Conservation (phyloP, 331 rosid genomes). For the Spiraea crenata region DNA sequence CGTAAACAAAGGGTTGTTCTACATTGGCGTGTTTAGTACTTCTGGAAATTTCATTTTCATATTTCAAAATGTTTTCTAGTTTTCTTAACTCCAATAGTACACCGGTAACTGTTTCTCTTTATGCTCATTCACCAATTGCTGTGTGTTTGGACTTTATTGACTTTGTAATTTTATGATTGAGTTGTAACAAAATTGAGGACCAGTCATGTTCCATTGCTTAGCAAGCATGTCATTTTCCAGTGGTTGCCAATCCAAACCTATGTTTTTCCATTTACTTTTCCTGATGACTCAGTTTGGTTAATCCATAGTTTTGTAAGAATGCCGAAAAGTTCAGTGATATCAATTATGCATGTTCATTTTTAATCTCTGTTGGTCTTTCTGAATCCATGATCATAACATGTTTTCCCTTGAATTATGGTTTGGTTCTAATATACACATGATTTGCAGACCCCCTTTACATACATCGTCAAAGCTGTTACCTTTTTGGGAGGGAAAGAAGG, state of each 20-base stretch:
- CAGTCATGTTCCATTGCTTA: background rate
- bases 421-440: slow-evolving; percentile 27
- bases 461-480: slow-evolving; percentile 96
- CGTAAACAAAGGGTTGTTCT: background rate
- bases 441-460: slow-evolving; percentile 85
- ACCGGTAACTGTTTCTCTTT: slow-evolving; percentile 1
- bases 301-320: background rate
- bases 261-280: background rate
- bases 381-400: background rate
- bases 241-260: background rate
- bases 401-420: background rate
- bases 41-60: background rate
- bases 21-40: background rate
- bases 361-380: background rate
- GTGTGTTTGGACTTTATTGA: background rate
- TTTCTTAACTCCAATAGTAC: background rate
- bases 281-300: background rate
- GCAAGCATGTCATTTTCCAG: background rate
- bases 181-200: background rate
- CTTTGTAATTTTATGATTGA: background rate
- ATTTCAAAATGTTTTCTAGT: background rate
- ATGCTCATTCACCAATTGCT: background rate
- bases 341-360: slow-evolving; percentile 5
- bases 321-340: background rate
- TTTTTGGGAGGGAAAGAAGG: slow-evolving; percentile 96